Percentiles rank a stretch among this genome's conserved stretches.
Conservation (phyloP, 2,329 filamentous ascomycete genomes). For the Hypoxylon sp. region DNA sequence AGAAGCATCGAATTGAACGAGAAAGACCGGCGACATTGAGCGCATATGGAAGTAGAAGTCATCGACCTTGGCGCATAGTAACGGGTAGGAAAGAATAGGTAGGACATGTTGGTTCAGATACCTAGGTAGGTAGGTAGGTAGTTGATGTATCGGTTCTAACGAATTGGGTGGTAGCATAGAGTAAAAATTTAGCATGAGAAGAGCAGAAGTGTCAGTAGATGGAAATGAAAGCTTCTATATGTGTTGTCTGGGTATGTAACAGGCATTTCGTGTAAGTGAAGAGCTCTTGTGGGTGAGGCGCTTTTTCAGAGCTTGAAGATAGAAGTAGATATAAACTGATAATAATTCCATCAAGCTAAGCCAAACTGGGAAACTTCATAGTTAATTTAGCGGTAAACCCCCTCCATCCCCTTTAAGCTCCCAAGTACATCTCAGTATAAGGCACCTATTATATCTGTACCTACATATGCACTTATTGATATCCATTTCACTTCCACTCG, state of each 20-base stretch:
- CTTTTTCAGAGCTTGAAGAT: background rate
- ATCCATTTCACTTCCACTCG: background rate
- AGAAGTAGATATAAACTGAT: background rate
- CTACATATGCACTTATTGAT: background rate
- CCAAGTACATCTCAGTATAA: background rate
- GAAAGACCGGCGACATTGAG: slow-evolving; percentile 63
- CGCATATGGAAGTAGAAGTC: slow-evolving; percentile 53
- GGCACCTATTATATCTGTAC: background rate
- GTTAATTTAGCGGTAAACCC: background rate
- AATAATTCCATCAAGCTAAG: background rate
- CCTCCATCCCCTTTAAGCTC: background rate
- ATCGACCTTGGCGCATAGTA: slow-evolving; percentile 25
- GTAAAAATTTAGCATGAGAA: background rate
- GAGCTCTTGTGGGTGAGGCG: background rate
- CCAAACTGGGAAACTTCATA: background rate
- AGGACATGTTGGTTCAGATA: slow-evolving; percentile 41
- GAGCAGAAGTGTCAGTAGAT: background rate
- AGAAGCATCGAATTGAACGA: slow-evolving; percentile 57
- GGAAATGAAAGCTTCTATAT: background rate
- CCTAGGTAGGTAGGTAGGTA: too few species aligned
- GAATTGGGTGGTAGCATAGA: background rate
- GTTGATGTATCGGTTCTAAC: background rate
- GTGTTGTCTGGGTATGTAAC: too few species aligned
- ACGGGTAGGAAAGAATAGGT: slow-evolving; percentile 30
- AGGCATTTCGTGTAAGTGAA: background rate